Evolutionary conservation across 2,329 filamentous ascomycete species (phyloP), one percentile per base, ranked within the genome.

Genomic region (Colletotrichum shisoi): DNA sequence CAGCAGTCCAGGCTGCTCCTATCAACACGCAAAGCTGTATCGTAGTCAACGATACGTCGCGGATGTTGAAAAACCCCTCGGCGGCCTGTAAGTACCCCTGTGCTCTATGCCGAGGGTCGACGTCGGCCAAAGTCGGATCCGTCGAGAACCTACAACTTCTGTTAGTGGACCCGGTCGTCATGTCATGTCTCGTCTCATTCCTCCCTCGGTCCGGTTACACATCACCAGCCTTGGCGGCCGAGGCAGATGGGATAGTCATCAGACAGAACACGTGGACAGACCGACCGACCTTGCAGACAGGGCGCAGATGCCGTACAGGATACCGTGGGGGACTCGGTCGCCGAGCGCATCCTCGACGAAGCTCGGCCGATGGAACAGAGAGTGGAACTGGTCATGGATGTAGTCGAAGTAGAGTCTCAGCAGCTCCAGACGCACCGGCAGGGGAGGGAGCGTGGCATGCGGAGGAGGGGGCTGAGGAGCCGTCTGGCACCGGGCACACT

Each of bases 11-110:
- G n/a, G 69, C 70, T 2, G 73, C 72, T 2, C 77, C 79, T 1
- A 81, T 70, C 34, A 81, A 69, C 5, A 81, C 74, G 57, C 76
- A 77, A 2, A 77, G 75, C 68, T 81, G 79, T 24, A 81, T 73
- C 3, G 77, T 80, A 1, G 69, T 70, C 19, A 80, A 61, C 4
- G 75, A 77, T 17, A 80, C 73, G n/a, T 77, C 72, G 8, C 77
- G 75, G 27, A 80, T 66, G 58, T 79, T 71, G 7, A 79, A 71
- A 1, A 75, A 68, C 15, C 57, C 68, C 67, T 74, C 71, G 46
- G 70, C 70, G 57, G 71, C 67, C 62, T 68, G 27, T 57, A 71
- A 54, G 63, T 71, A 72, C 19, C 49, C 53, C 59, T 72, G 64
- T 17, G 71, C 70, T 60, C 73, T 63, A 19, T 72, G 67, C 21